Base-by-base conservation (phyloP, 192 early-diverging fungal species). In the Irineochytrium annulatum region DNA sequence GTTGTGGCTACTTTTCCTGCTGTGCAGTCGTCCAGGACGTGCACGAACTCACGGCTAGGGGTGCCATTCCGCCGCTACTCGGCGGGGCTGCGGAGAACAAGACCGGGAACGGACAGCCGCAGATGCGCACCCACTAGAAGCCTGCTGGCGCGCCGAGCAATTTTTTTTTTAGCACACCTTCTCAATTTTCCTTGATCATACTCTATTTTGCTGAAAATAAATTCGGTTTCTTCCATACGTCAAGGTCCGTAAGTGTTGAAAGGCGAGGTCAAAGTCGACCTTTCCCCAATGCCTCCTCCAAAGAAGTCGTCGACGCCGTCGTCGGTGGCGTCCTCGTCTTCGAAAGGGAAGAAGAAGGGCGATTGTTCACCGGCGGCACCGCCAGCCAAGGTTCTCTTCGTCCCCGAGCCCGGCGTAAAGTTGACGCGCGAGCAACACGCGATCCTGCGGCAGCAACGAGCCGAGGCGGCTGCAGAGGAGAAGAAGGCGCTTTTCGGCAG, bases 391-490 rank as follows among this genome's bases (percentile, higher is more conserved):
- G 11, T 37, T 6, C 41, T 60, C 24, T 48, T 60, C 34, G 58
- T 60, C 3, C 58, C 58, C 31, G 43, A 49, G n/a, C 58, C 58
- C 16, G 58, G 58, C 3, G 19, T 27, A 16, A 60, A 60, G 58
- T 44, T 60, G 24, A 60, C 58, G 19, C 19, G 43, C 3, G 58
- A 60, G 29, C 58, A 60, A 26, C 58, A 60, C 48, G 58, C 58
- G 13, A 19, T 48, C 24, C n/a, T 48, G 19, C 19, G 58, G 29
- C 26, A 22, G 26, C 43, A 48, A n/a, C 41, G 58, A 48, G 58
- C 58, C 19, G 34, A 60, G 58, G 58, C 58, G 41, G 43, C 43
- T 6, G 58, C 22, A 26, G 58, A 44, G 8, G 58, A 60, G 48
- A 60, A 60, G 58, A 44, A 27, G 26, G 58, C 41, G 43, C 58